Evolutionary conservation across 164 flowering plant species (phyloP), one percentile per base, ranked within the genome.

Genomic region (Macadamia tetraphylla): DNA sequence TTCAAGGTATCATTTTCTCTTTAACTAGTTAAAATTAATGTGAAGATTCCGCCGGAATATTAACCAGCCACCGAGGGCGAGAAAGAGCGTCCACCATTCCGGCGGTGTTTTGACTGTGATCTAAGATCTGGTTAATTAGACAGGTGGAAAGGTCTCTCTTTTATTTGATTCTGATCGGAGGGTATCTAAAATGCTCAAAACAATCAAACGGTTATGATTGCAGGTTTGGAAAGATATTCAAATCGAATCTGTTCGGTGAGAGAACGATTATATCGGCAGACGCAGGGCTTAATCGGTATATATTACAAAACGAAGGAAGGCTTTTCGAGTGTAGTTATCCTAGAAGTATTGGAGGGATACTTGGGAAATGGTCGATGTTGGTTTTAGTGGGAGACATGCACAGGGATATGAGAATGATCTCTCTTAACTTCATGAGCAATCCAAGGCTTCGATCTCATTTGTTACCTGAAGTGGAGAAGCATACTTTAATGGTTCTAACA

Each of bases 311-410:
- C 71, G 98, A 93, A 69, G 98, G 98, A 60, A 73, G 82, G 48
- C 64, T 93, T 44, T 93, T 93, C 62, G 98, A 93, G 76, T 89
- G 97, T 67, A 89, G 97, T 75, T 93, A 93, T 63, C 98, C 98
- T 6, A 81, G 85, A 53, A 91, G 96, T 69, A 89, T 93, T 3
- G 89, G 90, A 7, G 95, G 92, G 30, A 91, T 93, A 57, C 86
- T 93, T 49, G 98, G 98, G 7, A 91, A 88, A 72, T 91, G 97
- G 97, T 93, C 98, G 0, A 89, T 93, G 97, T 66, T 93, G 66
- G 97, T 89, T 52, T 60, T 86, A 40, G 92, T 89, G 14, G 98
- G 97, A 60, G 94, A 91, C 75, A 87, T 93, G 92, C 98, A 93
- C 58, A 84, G 89, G 74, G 83, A 88, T 72, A 93, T 93, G 98